Evolutionary conservation across 2,329 filamentous ascomycete species (phyloP), one percentile per base, ranked within the genome.

Genomic region (Xylaria sp.): DNA sequence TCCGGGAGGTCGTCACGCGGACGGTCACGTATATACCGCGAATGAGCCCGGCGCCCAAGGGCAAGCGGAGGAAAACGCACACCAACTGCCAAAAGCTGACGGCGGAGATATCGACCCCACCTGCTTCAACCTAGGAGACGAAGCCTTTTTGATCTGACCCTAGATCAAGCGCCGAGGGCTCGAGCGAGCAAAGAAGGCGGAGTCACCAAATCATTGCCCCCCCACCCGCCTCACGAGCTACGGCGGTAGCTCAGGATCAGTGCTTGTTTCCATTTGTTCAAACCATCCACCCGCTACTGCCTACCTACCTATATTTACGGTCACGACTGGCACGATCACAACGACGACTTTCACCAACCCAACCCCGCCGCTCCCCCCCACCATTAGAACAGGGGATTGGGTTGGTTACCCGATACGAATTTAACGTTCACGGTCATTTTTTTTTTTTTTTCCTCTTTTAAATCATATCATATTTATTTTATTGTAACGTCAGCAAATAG

Each of bases 1-100:
- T 97, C 66, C 86, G 93, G 63, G 94, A 97, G 79, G 93, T 97
- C 4, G 92, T 97, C 61, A 97, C 94, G n/a, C 88, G 94, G 73
- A 97, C 94, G 18, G 93, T 97, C 67, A 97, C 93, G 46, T 97
- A 97, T 81, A 97, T 93, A 78, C 91, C 89, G 69, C 86, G 90
- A 72, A 93, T 98, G 83, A 92, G 94, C 72, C 93, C 94, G 28
- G 93, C 94, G 43, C 95, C 86, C 8, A 94, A 94, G 80, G 94
- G 94, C 72, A 98, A 97, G 87, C 89, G 94, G 82, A 91, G 94
- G 83, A 97, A 93, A 84, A 77, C 73, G 53, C 76, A 77, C 63
- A 52, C 75, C 30, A 76, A 74, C 58, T 78, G 75, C 63, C 67
- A 75, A 9, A 79, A 78, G 50, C 59, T 71, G 39, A 66, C 73